Conservation (phyloP, 164 flowering plant genomes). For the Warburgia ugandensis region DNA sequence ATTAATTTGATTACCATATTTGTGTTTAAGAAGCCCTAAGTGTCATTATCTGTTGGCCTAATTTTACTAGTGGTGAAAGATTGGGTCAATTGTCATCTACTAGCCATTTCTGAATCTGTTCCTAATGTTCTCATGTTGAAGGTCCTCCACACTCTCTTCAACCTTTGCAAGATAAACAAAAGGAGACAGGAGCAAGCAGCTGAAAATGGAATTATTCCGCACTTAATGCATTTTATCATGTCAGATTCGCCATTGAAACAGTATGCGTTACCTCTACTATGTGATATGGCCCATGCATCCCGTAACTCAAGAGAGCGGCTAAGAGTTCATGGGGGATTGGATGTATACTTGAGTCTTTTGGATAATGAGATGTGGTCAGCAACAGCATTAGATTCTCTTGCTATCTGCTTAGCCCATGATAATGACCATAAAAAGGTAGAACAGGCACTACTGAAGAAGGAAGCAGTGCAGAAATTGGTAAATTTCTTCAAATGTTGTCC, state of each 20-base stretch:
- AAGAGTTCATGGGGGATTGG: conserved; percentile 91
- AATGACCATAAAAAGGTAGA: conserved; percentile 89
- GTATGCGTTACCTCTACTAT: conserved; percentile 82
- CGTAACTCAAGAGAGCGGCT: conserved; percentile 94
- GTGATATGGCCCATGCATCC: conserved; percentile 99
- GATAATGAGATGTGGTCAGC: conserved; percentile 94
- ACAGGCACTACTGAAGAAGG: conserved; percentile 86
- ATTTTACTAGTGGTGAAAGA: no score
- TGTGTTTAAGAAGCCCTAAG: no score
- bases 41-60: no score
- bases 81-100: background rate
- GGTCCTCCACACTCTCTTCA: conserved; percentile 93
- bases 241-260: conserved; percentile 78
- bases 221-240: conserved; percentile 84
- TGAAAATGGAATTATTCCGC: conserved; percentile 98
- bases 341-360: conserved; percentile 90
- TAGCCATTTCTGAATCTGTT: background rate
- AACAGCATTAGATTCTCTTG: conserved; percentile 47
- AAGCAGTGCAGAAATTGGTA: conserved; percentile 93
- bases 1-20: no score
- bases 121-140: conserved; percentile 17
- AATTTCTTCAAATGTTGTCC: conserved; percentile 92
- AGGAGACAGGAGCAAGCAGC: conserved; percentile 99
- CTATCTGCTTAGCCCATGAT: conserved; percentile 93
- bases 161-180: conserved; percentile 96